A percentile compares a stretch with the other conserved stretches of the same genome.
Evolutionary conservation across 345 rosid species (phyloP).

Genomic region (Brassica incana): DNA sequence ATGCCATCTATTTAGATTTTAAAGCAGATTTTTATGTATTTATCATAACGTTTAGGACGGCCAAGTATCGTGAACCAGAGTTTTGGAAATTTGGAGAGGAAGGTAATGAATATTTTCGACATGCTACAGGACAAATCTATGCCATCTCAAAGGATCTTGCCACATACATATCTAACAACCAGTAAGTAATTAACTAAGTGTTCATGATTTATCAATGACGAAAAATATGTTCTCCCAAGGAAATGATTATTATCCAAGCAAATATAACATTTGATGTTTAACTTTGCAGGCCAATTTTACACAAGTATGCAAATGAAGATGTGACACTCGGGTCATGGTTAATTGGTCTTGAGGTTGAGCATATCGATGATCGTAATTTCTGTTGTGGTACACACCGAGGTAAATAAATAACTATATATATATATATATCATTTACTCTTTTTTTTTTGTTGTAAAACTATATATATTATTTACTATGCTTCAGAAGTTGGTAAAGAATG

Average conservation of each 20-base stretch:
- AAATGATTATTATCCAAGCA: not conserved
- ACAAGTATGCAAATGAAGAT: constrained; percentile 94
- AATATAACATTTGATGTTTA: not conserved
- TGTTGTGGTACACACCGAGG: constrained; percentile 95
- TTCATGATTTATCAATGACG: not conserved
- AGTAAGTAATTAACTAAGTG: constrained; percentile 49
- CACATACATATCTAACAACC: constrained; percentile 74
- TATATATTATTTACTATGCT: not conserved
- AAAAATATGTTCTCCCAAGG: not conserved
- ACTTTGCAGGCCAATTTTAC: constrained; percentile 70
- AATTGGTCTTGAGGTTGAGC: constrained; percentile 93
- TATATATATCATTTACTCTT: not conserved
- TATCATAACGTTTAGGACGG: constrained; percentile 50
- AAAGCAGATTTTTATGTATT: not conserved
- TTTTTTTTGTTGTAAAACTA: no score
- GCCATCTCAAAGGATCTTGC: constrained; percentile 96
- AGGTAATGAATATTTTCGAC: constrained; percentile 91
- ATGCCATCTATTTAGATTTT: not conserved
- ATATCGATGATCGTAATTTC: constrained; percentile 75
- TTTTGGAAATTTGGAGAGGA: constrained; percentile 97
- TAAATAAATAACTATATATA: constrained; percentile 23
- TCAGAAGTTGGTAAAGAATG: not conserved
- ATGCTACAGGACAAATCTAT: constrained; percentile 97
- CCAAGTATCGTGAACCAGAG: constrained; percentile 95
- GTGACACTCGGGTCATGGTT: constrained; percentile 98